These are phyloP conservation scores for Neonectria faginata DNA, from an alignment of 2,329 filamentous ascomycete genomes.

Conservation along the genomic window DNA sequence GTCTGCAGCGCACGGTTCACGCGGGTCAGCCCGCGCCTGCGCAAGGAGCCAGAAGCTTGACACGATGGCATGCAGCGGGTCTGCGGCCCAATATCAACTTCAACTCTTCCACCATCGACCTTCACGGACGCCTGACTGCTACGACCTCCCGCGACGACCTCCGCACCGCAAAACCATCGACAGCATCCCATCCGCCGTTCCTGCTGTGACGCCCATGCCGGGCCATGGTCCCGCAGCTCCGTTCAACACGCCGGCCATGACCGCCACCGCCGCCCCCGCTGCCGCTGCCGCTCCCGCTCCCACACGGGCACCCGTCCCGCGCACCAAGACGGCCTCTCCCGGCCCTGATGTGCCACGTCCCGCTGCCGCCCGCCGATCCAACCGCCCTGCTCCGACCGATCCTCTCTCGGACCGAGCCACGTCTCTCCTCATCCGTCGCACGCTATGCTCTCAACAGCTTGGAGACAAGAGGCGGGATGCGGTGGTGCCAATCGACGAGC, in stretches of 20 bases:
- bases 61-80: slow-evolving; percentile 36
- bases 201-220: slow-evolving; percentile 10
- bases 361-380: slow-evolving; percentile 47
- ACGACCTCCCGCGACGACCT: slow-evolving; percentile 19
- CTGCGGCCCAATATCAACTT: slow-evolving; percentile 40
- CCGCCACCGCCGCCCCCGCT: slow-evolving; percentile 37
- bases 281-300: slow-evolving; percentile 31
- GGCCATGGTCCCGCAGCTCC: slow-evolving; percentile 45
- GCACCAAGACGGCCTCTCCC: slow-evolving; percentile 40
- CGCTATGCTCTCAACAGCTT: slow-evolving; percentile 80
- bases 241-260: slow-evolving; percentile 45
- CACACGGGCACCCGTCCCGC: slow-evolving; percentile 39
- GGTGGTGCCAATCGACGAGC: slow-evolving; percentile 75
- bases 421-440: slow-evolving; percentile 81
- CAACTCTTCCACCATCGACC: slow-evolving; percentile 19
- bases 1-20: slow-evolving; percentile 46
- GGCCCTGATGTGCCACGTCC: slow-evolving; percentile 41
- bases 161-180: background rate
- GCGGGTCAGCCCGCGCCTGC: slow-evolving; percentile 43
- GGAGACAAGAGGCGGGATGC: slow-evolving; percentile 65
- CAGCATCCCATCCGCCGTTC: too few species aligned
- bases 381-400: slow-evolving; percentile 56
- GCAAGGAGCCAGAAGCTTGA: slow-evolving; percentile 33
- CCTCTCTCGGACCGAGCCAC: slow-evolving; percentile 83
- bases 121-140: background rate